These are phyloP conservation scores for Oryza australiensis DNA, from an alignment of 176 grass and related monocot genomes.

Conservation along the genomic window DNA sequence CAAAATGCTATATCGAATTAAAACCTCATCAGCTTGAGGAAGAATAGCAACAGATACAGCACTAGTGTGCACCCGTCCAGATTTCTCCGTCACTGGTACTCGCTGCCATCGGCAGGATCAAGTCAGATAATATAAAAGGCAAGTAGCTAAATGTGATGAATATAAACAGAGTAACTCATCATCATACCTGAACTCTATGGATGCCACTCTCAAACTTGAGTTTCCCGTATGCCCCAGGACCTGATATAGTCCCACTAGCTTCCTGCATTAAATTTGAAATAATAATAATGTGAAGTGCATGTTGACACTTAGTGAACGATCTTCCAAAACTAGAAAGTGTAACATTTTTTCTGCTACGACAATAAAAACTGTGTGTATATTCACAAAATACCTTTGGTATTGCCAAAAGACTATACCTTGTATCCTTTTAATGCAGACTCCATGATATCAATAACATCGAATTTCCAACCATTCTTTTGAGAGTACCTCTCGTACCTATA, in stretches of 20 bases:
- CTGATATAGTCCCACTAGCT: constrained; percentile 95
- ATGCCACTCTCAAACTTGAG: constrained; percentile 92
- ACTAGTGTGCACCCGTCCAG: constrained; percentile 92
- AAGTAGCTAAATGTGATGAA: background rate
- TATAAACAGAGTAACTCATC: background rate
- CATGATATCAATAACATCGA: constrained; percentile 82
- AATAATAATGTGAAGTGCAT: constrained; percentile 20
- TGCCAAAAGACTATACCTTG: constrained; percentile 53
- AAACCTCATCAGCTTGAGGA: constrained; percentile 92
- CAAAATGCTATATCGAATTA: constrained; percentile 22
- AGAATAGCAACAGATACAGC: constrained; percentile 93
- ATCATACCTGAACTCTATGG: constrained; percentile 93
- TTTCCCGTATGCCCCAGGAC: constrained; percentile 73
- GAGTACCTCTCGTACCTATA: constrained; percentile 87
- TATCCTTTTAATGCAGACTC: constrained; percentile 93
- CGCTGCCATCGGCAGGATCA: constrained; percentile 47
- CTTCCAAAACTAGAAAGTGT: background rate
- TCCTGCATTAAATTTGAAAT: constrained; percentile 49
- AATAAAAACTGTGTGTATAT: background rate
- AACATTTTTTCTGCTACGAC: background rate
- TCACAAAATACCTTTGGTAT: background rate
- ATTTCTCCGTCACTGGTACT: constrained; percentile 90
- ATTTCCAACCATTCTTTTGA: constrained; percentile 89
- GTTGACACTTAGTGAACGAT: background rate
- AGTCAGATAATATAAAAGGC: constrained; percentile 9